phyloP scores from a whole-genome alignment of 768 basidiomycete species.

The Suillus brevipes region DNA sequence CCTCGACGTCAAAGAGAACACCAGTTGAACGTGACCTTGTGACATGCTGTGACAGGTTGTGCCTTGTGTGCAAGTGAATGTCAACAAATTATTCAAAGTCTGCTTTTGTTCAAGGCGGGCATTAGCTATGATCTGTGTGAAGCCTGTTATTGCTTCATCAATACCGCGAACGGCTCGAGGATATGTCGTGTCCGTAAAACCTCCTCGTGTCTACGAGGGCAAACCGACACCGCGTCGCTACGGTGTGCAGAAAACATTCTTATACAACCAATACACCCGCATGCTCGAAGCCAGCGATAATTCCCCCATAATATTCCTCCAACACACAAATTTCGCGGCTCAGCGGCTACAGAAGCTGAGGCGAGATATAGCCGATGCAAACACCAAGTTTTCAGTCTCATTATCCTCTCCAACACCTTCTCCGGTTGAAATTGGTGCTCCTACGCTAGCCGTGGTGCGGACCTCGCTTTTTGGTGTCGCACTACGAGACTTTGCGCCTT shows the following conservation, averaged over 20 bases:
- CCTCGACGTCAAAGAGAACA: conserved; percentile 19
- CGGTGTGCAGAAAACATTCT: conserved; percentile 74
- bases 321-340: conserved; percentile 74
- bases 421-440: conserved; percentile 34
- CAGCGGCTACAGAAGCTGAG: conserved; percentile 68
- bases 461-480: conserved; percentile 82
- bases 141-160: conserved; percentile 12
- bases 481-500: conserved; percentile 56
- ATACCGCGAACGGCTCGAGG: conserved; percentile 33
- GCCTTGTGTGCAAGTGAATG: background rate
- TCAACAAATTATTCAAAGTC: conserved; percentile 4
- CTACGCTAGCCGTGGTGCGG: conserved; percentile 68
- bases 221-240: conserved; percentile 68
- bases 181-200: conserved; percentile 60
- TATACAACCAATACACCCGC: conserved; percentile 76
- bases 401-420: conserved; percentile 36
- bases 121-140: conserved; percentile 13
- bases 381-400: conserved; percentile 38
- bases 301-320: conserved; percentile 74
- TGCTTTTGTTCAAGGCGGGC: background rate
- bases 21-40: conserved; percentile 27
- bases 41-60: conserved; percentile 23
- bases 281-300: conserved; percentile 59
- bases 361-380: conserved; percentile 61
- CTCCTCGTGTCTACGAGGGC: conserved; percentile 50